These are phyloP conservation scores for Arctostaphylos glauca DNA, from an alignment of 148 eudicot species.

Conservation along the genomic window DNA sequence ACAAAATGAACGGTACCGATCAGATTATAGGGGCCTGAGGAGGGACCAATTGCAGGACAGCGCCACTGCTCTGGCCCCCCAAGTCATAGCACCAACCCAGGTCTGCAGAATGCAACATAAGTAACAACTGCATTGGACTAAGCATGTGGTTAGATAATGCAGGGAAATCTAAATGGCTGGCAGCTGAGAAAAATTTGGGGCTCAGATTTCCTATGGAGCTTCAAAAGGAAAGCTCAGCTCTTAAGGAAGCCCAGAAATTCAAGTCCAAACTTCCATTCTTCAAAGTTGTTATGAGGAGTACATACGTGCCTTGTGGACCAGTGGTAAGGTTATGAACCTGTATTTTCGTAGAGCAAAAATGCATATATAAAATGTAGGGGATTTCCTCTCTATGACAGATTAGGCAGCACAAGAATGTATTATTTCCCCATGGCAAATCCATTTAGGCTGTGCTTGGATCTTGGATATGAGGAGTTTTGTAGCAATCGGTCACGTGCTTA, in stretches of 20 bases:
- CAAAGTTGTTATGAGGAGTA: background rate
- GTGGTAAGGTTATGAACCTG: slow-evolving; percentile 10
- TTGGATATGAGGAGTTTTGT: background rate
- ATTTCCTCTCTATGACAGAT: background rate
- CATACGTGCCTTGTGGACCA: background rate
- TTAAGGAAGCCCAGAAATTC: background rate
- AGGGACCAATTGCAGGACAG: background rate
- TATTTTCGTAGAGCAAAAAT: background rate
- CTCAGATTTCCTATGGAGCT: background rate
- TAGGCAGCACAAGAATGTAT: background rate
- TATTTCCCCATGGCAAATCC: background rate
- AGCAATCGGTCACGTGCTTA: background rate
- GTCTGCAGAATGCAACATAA: background rate
- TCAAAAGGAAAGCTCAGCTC: background rate
- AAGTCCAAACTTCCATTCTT: background rate
- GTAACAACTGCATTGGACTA: background rate
- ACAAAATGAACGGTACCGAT: background rate
- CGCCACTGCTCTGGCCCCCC: background rate
- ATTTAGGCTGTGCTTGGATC: background rate
- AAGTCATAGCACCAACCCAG: background rate
- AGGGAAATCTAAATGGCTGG: background rate
- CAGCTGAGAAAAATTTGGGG: background rate
- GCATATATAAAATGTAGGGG: background rate
- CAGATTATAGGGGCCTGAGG: background rate
- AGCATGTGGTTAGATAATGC: background rate